A percentile compares a stretch with the other conserved stretches of the same genome.
Conservation (phyloP, 2,329 filamentous ascomycete species). For the Colletotrichum karsti region DNA sequence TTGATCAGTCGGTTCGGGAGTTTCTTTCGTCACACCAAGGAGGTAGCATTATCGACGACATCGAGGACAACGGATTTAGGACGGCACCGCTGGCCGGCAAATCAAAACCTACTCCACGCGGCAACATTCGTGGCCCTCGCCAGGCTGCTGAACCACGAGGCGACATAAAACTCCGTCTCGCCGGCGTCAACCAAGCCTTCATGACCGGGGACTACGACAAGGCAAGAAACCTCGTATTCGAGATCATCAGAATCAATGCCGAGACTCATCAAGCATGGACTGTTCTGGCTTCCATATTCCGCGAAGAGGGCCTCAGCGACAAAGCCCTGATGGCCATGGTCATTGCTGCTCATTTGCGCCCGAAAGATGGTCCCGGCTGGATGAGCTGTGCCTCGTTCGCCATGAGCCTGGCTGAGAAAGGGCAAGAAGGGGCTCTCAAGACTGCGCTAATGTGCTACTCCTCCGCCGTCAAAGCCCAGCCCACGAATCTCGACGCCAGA, state of each 20-base stretch:
- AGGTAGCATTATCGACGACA: not conserved
- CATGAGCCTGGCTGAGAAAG: conserved; percentile 55
- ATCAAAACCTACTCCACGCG: conserved; percentile 17
- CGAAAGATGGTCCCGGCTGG: conserved; percentile 69
- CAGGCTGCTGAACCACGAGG: conserved; percentile 74
- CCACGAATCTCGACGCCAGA: conserved; percentile 64
- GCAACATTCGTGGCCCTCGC: conserved; percentile 53
- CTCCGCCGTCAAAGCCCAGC: conserved; percentile 66
- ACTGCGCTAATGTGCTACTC: conserved; percentile 68
- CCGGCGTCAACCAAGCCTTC: conserved; percentile 74
- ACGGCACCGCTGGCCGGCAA: conserved; percentile 34
- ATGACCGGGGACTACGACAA: conserved; percentile 67
- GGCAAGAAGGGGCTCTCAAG: conserved; percentile 58
- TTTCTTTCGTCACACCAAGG: conserved; percentile 47
- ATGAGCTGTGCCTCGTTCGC: conserved; percentile 66
- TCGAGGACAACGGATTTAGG: conserved; percentile 2
- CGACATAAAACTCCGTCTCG: conserved; percentile 75
- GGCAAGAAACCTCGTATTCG: conserved; percentile 66
- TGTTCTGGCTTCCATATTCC: conserved; percentile 67
- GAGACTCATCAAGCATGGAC: conserved; percentile 74
- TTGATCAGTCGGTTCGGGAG: conserved; percentile 49
- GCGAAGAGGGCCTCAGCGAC: conserved; percentile 65
- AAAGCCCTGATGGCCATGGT: conserved; percentile 68
- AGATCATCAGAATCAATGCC: conserved; percentile 74
- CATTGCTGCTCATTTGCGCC: conserved; percentile 69